Conservation (phyloP, 2,329 filamentous ascomycete species). For the Colletotrichum tabaci region DNA sequence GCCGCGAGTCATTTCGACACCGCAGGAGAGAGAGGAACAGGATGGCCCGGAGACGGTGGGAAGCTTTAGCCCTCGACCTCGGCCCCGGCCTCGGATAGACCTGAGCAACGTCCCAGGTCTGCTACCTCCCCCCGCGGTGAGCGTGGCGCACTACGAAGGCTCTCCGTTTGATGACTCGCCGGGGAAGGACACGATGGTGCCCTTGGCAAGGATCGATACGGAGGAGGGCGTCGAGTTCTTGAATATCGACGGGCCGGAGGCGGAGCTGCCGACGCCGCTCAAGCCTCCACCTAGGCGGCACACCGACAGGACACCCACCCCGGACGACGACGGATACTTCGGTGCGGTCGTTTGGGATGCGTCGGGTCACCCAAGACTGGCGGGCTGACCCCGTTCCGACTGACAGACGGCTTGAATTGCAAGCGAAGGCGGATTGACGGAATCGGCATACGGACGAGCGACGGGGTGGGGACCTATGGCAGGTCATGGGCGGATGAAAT, state of each 20-base stretch:
- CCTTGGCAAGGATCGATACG: conserved; percentile 20
- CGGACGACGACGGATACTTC: conserved; percentile 16
- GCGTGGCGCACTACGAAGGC: neutral
- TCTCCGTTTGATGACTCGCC: neutral
- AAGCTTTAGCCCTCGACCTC: neutral
- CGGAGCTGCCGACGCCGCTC: conserved; percentile 25
- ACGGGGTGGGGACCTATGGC: neutral
- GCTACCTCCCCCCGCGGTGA: neutral
- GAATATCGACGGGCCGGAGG: neutral
- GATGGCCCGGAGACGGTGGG: neutral
- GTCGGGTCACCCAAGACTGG: neutral
- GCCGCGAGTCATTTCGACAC: neutral
- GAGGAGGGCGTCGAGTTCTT: conserved; percentile 36
- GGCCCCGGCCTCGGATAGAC: neutral
- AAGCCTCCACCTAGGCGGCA: conserved; percentile 27
- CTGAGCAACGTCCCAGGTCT: neutral
- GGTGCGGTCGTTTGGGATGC: conserved; percentile 7
- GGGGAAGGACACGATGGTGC: neutral
- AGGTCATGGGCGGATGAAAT: neutral
- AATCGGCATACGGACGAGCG: neutral
- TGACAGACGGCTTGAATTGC: neutral
- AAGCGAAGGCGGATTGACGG: neutral
- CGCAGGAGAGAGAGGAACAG: neutral
- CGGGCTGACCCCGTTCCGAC: neutral
- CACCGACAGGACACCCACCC: neutral